A percentile compares a stretch with the other conserved stretches of the same genome.
phyloP scores from a whole-genome alignment of 2,329 filamentous ascomycete species.

The Aureobasidium musti region DNA sequence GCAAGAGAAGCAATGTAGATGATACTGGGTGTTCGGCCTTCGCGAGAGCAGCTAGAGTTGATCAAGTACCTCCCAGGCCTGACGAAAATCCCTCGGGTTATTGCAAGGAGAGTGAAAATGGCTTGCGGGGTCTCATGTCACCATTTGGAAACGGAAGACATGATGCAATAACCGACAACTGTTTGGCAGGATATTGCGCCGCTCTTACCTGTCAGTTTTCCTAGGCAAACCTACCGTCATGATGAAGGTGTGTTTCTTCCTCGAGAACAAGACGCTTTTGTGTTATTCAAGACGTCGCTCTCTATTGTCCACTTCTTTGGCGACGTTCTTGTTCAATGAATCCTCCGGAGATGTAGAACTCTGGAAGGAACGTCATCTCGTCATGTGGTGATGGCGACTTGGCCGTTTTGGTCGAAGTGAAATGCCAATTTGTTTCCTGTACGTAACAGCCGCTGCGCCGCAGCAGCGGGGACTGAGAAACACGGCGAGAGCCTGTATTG shows the following conservation, averaged over 20 bases:
- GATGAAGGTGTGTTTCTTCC: neutral
- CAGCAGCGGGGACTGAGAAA: neutral
- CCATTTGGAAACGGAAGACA: neutral
- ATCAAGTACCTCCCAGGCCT: conserved; percentile 14
- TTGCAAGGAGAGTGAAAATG: neutral
- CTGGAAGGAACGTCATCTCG: conserved; percentile 8
- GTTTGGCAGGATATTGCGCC: conserved; percentile 1
- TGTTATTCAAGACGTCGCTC: too few species aligned
- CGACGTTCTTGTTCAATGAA: neutral
- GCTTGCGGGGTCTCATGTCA: conserved; percentile 20
- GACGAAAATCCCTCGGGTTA: conserved; percentile 7
- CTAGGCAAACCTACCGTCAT: neutral
- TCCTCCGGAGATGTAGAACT: conserved; percentile 14
- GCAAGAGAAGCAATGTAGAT: neutral
- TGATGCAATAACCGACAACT: conserved; percentile 18
- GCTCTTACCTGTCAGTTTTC: neutral
- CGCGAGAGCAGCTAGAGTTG: neutral
- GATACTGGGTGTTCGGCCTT: neutral
- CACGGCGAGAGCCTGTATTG: neutral
- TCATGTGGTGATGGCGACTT: conserved; percentile 17
- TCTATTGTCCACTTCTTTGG: neutral
- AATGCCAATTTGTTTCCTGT: conserved; percentile 11
- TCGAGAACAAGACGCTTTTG: neutral
- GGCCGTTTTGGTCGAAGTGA: conserved; percentile 21
- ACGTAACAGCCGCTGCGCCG: conserved; percentile 27